A percentile compares a stretch with the other conserved stretches of the same genome.
These are phyloP conservation scores for Combretum micranthum DNA, from an alignment of 345 rosid species.

Conservation along the genomic window DNA sequence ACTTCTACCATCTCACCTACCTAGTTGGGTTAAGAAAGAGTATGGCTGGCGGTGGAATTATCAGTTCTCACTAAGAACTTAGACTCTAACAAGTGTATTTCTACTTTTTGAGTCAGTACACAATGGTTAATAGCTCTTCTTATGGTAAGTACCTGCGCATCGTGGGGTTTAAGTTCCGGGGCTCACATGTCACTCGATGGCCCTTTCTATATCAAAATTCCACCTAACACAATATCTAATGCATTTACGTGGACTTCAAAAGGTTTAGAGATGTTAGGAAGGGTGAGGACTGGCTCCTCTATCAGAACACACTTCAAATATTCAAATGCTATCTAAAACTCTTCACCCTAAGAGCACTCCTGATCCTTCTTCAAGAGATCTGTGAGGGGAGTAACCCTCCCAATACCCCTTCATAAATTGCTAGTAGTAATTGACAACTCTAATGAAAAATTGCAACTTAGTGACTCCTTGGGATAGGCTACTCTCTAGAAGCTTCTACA, in stretches of 20 bases:
- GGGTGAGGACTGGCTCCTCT: not conserved
- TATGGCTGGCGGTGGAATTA: too few species aligned
- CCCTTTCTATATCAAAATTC: not conserved
- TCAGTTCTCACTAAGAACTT: too few species aligned
- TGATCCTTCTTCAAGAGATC: not conserved
- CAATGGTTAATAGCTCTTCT: too few species aligned
- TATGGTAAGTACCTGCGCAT: not conserved
- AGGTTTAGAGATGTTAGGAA: not conserved
- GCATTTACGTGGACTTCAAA: constrained; percentile 3
- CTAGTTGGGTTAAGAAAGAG: too few species aligned
- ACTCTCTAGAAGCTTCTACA: not conserved
- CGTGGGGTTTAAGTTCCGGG: not conserved
- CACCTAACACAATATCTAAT: not conserved
- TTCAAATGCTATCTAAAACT: not conserved
- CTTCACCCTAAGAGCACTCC: not conserved
- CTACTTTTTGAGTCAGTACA: too few species aligned
- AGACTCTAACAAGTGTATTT: too few species aligned
- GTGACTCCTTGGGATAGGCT: not conserved
- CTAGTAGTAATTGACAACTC: not conserved
- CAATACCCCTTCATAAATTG: not conserved
- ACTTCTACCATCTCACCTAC: too few species aligned
- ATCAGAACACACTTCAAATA: not conserved
- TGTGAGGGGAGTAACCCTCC: not conserved
- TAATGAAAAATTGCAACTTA: not conserved
- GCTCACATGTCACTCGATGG: constrained; percentile 3